Base-by-base conservation (phyloP, 1,139 yeast species). In the Wickerhamomyces sp. region DNA sequence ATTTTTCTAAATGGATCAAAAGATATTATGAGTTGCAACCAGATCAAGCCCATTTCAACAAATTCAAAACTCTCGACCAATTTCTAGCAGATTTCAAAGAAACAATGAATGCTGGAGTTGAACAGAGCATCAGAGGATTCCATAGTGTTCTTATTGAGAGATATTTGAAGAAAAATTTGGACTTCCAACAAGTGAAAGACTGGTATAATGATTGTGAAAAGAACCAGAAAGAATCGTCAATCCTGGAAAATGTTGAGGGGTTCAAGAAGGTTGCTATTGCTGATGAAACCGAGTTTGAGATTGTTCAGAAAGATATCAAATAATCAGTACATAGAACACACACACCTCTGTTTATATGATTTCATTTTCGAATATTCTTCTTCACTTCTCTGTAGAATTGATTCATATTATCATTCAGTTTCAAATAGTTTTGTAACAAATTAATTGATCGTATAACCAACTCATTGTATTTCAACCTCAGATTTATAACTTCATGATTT, bases 341-440 rank as follows among this genome's bases (percentile, higher is more conserved):
- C 23, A 18, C 23, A 18, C 23, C 23, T 18, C 23, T 18, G 23
- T 18, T 18, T 18, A 18, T 18, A 29, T 29, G 31, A 4, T 27
- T 27, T n/a, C 10, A 29, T 23, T 36, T 6, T 36, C 3, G 30
- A n/a, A 37, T 15, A 2, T 30, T 37, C 6, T 9, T n/a, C 11
- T 34, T 34, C 10, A 30, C 27, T 8, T n/a, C 15, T 33, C 27
- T 40, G 14, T 36, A 40, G 31, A 43, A 46, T 7, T 45, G 44
- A 15, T 46, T 44, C 14, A 50, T 50, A 35, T 50, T 51, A 2
- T 41, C 43, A 34, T 40, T 45, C 31, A 51, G 26, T 18, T 50
- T 47, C 7, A 54, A 26, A 27, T 45, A 57, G 38, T 58, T 58
- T 37, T 56, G 59, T 11, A 57, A 33, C 15, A 57, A 13, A 9